Base-by-base conservation (phyloP, 2,329 filamentous ascomycete species). In the Periconia macrospinosa region DNA sequence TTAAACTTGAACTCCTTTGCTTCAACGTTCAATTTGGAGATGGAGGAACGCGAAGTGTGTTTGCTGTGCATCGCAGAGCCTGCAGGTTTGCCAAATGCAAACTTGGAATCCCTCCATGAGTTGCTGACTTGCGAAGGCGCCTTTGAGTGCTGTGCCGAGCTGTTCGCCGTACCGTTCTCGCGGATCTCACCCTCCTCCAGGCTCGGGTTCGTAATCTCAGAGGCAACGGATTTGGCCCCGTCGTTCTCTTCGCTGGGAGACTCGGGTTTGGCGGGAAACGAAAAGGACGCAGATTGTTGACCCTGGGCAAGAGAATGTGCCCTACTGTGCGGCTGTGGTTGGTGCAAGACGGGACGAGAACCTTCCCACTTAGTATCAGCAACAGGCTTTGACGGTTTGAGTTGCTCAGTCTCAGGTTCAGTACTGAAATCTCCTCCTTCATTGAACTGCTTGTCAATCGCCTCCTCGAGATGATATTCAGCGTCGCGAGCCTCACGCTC, bases 1-100 rank as follows among this genome's bases (percentile, higher is more conserved):
- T 88, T 82, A 74, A 93, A 93, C 63, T 88, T 82, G 79, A 97
- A 97, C 67, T 94, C 91, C 45, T 92, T 89, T 0, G 93, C 93
- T 57, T 88, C 85, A 30, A 95, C 92, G 65, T 97, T 97, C 62
- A 97, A 83, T 61, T 87, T 92, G 1, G 91, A 91, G 42, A 87
- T 74, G 0, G 81, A 92, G 2, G 86, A 79, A 63, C 88, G 90
- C 68, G 86, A 88, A 17, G 79, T 81, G 66, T 92, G 89, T 58
- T 82, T 83, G 66, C 67, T 72, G 54, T 75, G 73, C 45, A 65
- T 58, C 8, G 63, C 63, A 41, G 68, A 67, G n/a, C 57, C 54
- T 15, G 43, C 43, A 45, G 70, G 58, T 50, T 70, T 73, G 49
- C 60, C 65, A 46, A 70, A 67, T 6, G 64, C 65, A 37, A 72